A percentile compares a stretch with the other conserved stretches of the same genome.
Evolutionary conservation across 2,329 filamentous ascomycete species (phyloP).

Genomic region (Xylariales sp.): DNA sequence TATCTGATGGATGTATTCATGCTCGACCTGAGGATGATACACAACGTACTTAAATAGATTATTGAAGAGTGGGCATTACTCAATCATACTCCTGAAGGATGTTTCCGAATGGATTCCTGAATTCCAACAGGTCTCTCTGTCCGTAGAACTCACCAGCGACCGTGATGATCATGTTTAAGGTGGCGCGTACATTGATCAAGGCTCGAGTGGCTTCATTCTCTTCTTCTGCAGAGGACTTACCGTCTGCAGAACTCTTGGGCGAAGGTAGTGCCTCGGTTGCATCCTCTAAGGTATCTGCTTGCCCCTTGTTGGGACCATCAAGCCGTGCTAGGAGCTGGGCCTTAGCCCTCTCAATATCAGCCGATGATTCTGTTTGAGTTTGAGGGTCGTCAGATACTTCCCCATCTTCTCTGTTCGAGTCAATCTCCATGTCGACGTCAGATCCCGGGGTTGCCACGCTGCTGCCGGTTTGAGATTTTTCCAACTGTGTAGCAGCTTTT

Average conservation of each 20-base stretch:
- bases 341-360: constrained; percentile 44
- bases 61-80: no score
- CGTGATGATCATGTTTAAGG: constrained; percentile 87
- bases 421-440: constrained; percentile 27
- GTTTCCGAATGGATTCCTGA: constrained; percentile 57
- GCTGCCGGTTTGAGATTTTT: constrained; percentile 17
- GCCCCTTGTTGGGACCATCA: constrained; percentile 19
- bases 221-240: constrained; percentile 18
- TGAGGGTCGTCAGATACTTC: constrained; percentile 30
- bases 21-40: no score
- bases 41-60: no score
- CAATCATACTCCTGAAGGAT: constrained; percentile 26
- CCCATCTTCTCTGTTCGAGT: constrained; percentile 30
- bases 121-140: constrained; percentile 78
- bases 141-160: constrained; percentile 86
- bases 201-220: constrained; percentile 25
- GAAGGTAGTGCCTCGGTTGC: not conserved
- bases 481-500: not conserved
- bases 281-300: constrained; percentile 8
- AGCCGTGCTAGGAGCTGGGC: constrained; percentile 43
- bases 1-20: no score
- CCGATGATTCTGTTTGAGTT: constrained; percentile 21
- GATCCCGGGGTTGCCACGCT: constrained; percentile 13
- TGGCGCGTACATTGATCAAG: constrained; percentile 56
- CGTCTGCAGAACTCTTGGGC: not conserved